Base-by-base conservation (phyloP, 768 basidiomycete species). In the Cantharellus anzutake region DNA sequence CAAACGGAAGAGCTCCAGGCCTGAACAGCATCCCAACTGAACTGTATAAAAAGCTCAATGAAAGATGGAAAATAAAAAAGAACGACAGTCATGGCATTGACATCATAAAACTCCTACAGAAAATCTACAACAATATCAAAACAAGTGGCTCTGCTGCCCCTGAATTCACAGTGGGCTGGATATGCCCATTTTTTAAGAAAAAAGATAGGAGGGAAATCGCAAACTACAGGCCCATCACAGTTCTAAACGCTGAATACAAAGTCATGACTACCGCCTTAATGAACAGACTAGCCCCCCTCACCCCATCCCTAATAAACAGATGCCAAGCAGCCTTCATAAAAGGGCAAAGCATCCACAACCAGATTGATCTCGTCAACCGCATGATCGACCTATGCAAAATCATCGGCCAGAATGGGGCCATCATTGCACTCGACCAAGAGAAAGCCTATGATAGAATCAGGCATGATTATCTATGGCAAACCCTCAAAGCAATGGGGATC, bases 181-280 rank as follows among this genome's bases (percentile, higher is more conserved):
- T 60, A 42, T n/a, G 35, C 60, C 40, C 53, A 2, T 11, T 60
- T 5, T 60, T 39, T 20, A 60, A 60, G 44, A 60, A 60, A 58
- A 42, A 42, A 3, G 60, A 60, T 35, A 57, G n/a, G 42, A 1
- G 41, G 56, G 2, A 29, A 29, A 29, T 29, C 20, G 20, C 20
- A 29, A 29, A 29, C 20, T 29, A 29, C 20, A 29, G 20, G 1
- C 20, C 20, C 20, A 29, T 29, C 20, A 29, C 20, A 29, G 20
- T 29, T 29, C 20, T 29, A 29, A 60, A 60, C 29, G 16, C 40
- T 1, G 37, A 57, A 41, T 60, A 60, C 56, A 60, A 60, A 20
- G 16, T 60, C 3, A 3, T 53, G 7, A 60, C 60, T 2, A 59
- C 37, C 5, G 20, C 11, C 50, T 41, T 50, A 5, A 39, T 51